Evolutionary conservation across 1,284 basidiomycete genomes (phyloP), one percentile per base, ranked within the genome.

Genomic region (Malassezia obtusa): DNA sequence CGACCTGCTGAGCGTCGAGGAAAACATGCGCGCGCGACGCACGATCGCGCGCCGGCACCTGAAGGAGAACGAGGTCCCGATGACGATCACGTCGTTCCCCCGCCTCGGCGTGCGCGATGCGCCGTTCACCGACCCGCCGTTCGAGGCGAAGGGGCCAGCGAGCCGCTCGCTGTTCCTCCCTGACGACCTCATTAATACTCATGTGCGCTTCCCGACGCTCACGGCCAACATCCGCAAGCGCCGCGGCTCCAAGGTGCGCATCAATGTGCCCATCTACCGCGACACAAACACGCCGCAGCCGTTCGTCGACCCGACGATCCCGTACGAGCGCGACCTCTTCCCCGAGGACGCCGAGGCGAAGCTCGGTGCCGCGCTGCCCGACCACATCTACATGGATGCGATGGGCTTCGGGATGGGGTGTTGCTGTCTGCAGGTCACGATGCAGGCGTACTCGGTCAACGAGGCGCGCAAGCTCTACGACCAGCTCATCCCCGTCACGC

Each of bases 381-480:
- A 92, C 74, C 90, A 96, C 75, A 90, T 99, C 63, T 98, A 98
- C 75, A 83, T 98, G 80, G 94, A 99, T 75, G 91, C 94, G 1
- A 96, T 96, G 94, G 92, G 91, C 22, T 99, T 99, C 75, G 94
- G 94, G 39, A 98, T 96, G 92, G 94, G 94, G 3, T 96, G 92
- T 69, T 94, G 89, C 71, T 98, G 94, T 76, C 78, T 99, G 46
- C 94, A 99, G 72, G 81, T 98, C 61, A 99, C 94, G 3, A 95
- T 98, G 78, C 94, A 99, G 75, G 86, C 90, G 0, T 92, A 87
- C 76, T 89, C 89, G 75, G 83, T 98, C 25, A 79, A 81, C 37
- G 90, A 98, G 75, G 92, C 94, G 5, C 80, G 89, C 64, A 79
- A 85, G 46, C 82, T 96, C 72, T 98, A 99, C 74, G 94, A 99